Base-by-base conservation (phyloP, 2,329 filamentous ascomycete species). In the Aspergillus sp. region DNA sequence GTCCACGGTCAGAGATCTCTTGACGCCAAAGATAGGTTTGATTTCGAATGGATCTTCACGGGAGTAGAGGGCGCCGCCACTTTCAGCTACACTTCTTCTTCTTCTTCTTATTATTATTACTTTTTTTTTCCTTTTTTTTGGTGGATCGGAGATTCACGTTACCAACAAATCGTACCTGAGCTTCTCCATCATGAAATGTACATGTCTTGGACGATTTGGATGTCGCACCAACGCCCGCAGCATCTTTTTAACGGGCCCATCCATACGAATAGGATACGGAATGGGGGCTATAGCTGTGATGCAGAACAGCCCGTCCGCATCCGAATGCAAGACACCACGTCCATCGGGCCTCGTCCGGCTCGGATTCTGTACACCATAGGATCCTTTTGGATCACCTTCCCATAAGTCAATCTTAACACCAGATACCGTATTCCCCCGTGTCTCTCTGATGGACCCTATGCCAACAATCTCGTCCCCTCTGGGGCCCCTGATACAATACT, bases 11-110 rank as follows among this genome's bases (percentile, higher is more conserved):
- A 64, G 46, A 6, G 50, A 52, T 36, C 61, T 55, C 45, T 64
- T 64, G 30, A 64, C 61, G 5, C 61, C 61, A 42, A 64, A 64
- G 10, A 64, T 60, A 60, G 53, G 43, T 64, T 60, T 4, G 53
- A 57, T 54, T 44, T 60, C 57, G 45, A 61, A 64, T 3, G 55
- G 57, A 43, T 60, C 58, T 29, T 55, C 57, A 7, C 55, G 55
- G 12, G 60, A 50, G 42, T 64, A 64, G 3, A 64, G 47, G 8
- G 61, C 60, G 5, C 56, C 62, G 39, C 12, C 4, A 46, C 3
- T 36, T 10, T 4, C 32, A 34, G 12, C n/a, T n/a, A n/a, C n/a
- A n/a, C n/a, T n/a, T n/a, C n/a, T n/a, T n/a, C n/a, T n/a, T n/a
- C n/a, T n/a, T n/a, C n/a, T n/a, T n/a, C n/a, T n/a, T n/a, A n/a